Percentiles rank a stretch among this genome's conserved stretches.
These are phyloP conservation scores for Elsinoe ampelina DNA, from an alignment of 2,329 filamentous ascomycete genomes.

Conservation along the genomic window DNA sequence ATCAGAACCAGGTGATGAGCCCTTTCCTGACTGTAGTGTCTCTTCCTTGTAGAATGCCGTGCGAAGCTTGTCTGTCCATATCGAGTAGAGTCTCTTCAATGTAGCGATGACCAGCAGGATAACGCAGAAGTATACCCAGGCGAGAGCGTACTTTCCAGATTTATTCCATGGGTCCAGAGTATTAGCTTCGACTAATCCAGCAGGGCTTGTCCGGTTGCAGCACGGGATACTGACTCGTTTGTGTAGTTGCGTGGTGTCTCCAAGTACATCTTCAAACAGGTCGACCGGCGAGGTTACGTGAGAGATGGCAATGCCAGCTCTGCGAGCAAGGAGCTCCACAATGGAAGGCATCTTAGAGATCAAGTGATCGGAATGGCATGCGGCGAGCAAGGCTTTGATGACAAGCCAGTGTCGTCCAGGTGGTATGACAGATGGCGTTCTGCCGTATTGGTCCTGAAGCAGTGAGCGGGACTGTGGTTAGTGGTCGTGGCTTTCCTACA, in stretches of 20 bases:
- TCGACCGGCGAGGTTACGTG: slow-evolving; percentile 11
- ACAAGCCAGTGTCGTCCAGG: no score
- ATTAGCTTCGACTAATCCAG: slow-evolving; percentile 46
- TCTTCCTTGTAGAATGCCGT: slow-evolving; percentile 82
- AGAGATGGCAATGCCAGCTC: slow-evolving; percentile 22
- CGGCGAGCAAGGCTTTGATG: no score
- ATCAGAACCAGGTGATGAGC: slow-evolving; percentile 47
- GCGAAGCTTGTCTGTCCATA: slow-evolving; percentile 87
- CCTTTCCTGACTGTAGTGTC: slow-evolving; percentile 55
- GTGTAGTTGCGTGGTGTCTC: slow-evolving; percentile 16
- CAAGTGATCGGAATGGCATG: no score
- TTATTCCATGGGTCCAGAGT: slow-evolving; percentile 66
- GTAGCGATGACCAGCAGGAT: slow-evolving; percentile 59
- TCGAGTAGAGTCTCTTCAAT: slow-evolving; percentile 69
- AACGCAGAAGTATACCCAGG: slow-evolving; percentile 81
- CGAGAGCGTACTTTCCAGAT: slow-evolving; percentile 75
- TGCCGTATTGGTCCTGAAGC: no score
- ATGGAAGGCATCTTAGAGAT: slow-evolving; percentile 23
- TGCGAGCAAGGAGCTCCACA: slow-evolving; percentile 22
- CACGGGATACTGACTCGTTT: slow-evolving; percentile 47
- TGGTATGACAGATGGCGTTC: no score
- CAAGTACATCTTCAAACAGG: slow-evolving; percentile 14
- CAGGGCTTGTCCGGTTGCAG: slow-evolving; percentile 44
- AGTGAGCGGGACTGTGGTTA: no score
- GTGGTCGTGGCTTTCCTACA: no score